phyloP scores from a whole-genome alignment of 495 filamentous ascomycete species.

The Zalerion maritima region DNA sequence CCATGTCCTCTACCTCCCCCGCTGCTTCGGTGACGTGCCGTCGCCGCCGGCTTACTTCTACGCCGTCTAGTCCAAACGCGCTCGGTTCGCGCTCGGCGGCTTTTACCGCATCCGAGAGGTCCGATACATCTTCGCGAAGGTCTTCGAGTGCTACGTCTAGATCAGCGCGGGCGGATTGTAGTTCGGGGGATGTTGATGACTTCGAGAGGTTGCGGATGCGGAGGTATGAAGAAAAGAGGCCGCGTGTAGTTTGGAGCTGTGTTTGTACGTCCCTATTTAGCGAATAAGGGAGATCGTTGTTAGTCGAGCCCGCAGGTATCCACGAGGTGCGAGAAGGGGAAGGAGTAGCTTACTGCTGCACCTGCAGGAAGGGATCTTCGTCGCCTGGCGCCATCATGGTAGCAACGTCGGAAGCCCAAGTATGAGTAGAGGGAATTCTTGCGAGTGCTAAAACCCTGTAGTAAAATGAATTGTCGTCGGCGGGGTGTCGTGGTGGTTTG shows the following conservation, averaged over 20 bases:
- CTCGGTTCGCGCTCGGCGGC: conserved; percentile 84
- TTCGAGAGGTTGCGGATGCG: conserved; percentile 76
- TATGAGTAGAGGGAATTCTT: too few relatives aligned
- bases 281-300: neutral
- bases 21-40: conserved; percentile 82
- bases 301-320: neutral
- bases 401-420: too few relatives aligned
- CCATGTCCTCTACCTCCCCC: conserved; percentile 76
- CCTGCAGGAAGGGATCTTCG: conserved; percentile 84
- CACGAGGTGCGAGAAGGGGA: conserved; percentile 1
- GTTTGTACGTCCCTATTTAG: conserved; percentile 63
- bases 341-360: conserved; percentile 53
- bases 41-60: conserved; percentile 69
- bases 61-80: conserved; percentile 69
- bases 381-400: conserved; percentile 28
- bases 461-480: too few relatives aligned
- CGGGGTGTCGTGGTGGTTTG: too few relatives aligned
- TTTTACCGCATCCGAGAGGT: conserved; percentile 75
- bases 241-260: conserved; percentile 61
- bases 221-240: conserved; percentile 86
- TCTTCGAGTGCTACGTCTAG: conserved; percentile 64
- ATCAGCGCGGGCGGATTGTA: conserved; percentile 67
- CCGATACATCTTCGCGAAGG: conserved; percentile 71
- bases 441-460: too few relatives aligned
- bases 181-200: conserved; percentile 55